phyloP scores from a whole-genome alignment of 768 basidiomycete genomes.

The Naganishia kalamii region DNA sequence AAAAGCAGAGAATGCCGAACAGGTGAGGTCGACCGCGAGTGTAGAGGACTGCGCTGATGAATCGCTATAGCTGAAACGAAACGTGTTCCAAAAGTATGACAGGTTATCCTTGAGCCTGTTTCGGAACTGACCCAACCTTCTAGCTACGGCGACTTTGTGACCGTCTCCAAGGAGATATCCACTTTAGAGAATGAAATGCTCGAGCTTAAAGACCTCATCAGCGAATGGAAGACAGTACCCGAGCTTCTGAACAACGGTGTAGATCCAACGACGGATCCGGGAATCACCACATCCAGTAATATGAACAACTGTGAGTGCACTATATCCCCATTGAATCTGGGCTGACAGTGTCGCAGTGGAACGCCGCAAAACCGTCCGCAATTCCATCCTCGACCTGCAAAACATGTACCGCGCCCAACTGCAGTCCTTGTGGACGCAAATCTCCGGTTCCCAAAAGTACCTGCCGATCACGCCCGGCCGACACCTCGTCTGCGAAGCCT shows the following conservation, averaged over 20 bases:
- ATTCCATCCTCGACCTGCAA: conserved; percentile 90
- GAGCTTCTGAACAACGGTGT: conserved; percentile 55
- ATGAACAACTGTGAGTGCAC: not conserved
- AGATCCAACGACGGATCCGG: not conserved
- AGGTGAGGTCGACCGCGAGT: conserved; percentile 48
- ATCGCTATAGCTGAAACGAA: conserved; percentile 76
- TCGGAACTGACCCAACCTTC: not conserved
- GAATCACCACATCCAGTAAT: not conserved
- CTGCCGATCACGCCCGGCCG: conserved; percentile 83
- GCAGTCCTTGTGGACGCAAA: conserved; percentile 76
- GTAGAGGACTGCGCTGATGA: conserved; percentile 56
- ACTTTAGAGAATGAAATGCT: conserved; percentile 96
- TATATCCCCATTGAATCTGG: not conserved
- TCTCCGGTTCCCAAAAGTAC: conserved; percentile 93
- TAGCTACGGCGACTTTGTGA: conserved; percentile 94
- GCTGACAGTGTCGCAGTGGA: conserved; percentile 43
- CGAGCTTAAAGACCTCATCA: conserved; percentile 85
- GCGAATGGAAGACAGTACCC: conserved; percentile 95
- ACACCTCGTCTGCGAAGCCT: conserved; percentile 80
- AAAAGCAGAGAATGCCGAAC: conserved; percentile 76
- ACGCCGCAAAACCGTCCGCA: conserved; percentile 63
- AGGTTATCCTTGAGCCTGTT: not conserved
- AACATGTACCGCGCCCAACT: conserved; percentile 92
- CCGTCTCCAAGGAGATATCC: conserved; percentile 93
- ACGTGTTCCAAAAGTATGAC: conserved; percentile 85